phyloP scores from a whole-genome alignment of 2,329 filamentous ascomycete genomes.

The Cladosporium sp. region DNA sequence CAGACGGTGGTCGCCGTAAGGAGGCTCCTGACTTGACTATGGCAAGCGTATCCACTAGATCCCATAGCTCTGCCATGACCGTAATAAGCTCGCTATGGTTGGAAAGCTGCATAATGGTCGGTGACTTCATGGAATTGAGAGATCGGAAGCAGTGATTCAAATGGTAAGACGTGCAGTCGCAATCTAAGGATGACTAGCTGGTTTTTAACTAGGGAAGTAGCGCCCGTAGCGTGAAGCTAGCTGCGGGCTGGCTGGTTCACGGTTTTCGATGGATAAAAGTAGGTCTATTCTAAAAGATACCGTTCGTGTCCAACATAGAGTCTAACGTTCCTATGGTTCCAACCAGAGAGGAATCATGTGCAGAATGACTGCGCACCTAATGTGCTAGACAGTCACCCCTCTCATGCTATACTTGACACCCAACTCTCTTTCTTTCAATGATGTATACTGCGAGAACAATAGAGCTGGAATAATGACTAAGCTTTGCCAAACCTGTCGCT shows the following conservation, averaged over 20 bases:
- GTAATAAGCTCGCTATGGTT: constrained; percentile 5
- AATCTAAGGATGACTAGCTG: neutral
- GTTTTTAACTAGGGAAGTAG: too few relatives aligned
- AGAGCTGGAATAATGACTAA: neutral
- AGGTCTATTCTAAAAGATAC: too few relatives aligned
- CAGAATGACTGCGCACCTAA: too few relatives aligned
- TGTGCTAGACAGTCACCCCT: too few relatives aligned
- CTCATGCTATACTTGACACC: neutral
- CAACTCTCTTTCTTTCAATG: neutral
- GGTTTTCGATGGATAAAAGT: too few relatives aligned
- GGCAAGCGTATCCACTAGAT: neutral
- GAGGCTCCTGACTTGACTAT: neutral
- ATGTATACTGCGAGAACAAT: neutral
- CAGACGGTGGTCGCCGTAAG: neutral
- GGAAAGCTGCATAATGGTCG: neutral
- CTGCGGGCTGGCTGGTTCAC: too few relatives aligned
- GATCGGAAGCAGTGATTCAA: neutral
- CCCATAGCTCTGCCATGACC: neutral
- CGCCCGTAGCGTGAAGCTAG: too few relatives aligned
- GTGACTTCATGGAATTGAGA: neutral
- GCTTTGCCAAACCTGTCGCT: neutral
- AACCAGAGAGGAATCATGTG: too few relatives aligned
- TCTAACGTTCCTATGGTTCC: too few relatives aligned
- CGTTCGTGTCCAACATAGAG: too few relatives aligned
- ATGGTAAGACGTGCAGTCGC: neutral